These are phyloP conservation scores for Vaccinium darrowii DNA, from an alignment of 148 eudicot genomes.

Conservation along the genomic window DNA sequence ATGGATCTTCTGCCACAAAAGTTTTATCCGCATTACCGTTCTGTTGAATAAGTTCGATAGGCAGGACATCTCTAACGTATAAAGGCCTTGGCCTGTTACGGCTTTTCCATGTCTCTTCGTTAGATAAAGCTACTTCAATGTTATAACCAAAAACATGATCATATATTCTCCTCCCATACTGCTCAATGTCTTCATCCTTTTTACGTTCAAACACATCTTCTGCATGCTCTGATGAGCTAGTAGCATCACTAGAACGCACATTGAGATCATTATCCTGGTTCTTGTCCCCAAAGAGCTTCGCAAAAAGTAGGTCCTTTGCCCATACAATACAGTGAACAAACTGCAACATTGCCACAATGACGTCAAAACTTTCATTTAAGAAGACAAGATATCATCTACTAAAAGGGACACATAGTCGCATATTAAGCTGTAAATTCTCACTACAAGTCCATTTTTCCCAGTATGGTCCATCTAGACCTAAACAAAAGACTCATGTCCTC, in stretches of 20 bases:
- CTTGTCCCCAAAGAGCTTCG: conserved; percentile 88
- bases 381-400: background rate
- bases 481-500: background rate
- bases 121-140: conserved; percentile 83
- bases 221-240: conserved; percentile 63
- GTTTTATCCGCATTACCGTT: conserved; percentile 56
- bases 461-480: background rate
- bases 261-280: conserved; percentile 94
- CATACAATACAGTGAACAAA: conserved; percentile 99
- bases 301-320: conserved; percentile 96
- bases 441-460: background rate
- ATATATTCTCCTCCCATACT: conserved; percentile 74
- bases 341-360: conserved; percentile 41
- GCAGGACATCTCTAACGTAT: conserved; percentile 56
- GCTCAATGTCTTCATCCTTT: conserved; percentile 63
- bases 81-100: conserved; percentile 82
- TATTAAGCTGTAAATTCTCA: background rate
- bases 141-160: conserved; percentile 97
- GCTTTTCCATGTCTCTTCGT: conserved; percentile 94
- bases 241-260: conserved; percentile 79
- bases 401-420: background rate
- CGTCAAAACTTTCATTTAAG: conserved; percentile 14
- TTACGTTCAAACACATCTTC: conserved; percentile 82
- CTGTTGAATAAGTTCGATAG: conserved; percentile 31
- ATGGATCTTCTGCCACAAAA: conserved; percentile 38